A percentile compares a stretch with the other conserved stretches of the same genome.
These are phyloP conservation scores for Dioscorea zingiberensis DNA, from an alignment of 106 monocot species.

Conservation along the genomic window DNA sequence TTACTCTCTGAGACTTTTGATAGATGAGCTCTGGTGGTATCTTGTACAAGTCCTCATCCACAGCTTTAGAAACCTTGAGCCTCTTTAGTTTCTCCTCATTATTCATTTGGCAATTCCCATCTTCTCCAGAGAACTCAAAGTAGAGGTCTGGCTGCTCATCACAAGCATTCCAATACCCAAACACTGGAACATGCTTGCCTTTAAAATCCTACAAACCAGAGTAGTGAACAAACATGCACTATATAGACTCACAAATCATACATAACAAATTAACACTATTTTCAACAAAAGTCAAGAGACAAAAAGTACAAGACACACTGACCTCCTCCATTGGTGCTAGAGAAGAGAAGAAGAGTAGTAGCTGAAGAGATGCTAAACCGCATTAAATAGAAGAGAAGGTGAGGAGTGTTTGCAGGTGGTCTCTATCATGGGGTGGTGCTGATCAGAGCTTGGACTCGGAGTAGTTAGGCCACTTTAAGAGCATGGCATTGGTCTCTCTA, in stretches of 20 bases:
- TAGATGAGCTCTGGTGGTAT: constrained; percentile 35
- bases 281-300: neutral
- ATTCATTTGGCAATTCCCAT: neutral
- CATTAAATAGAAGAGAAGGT: too few species aligned
- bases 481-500: too few species aligned
- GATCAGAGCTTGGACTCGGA: too few species aligned
- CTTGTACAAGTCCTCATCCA: constrained; percentile 46
- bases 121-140: constrained; percentile 6
- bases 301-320: neutral
- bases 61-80: constrained; percentile 18
- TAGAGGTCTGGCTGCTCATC: constrained; percentile 1
- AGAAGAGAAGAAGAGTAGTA: too few species aligned
- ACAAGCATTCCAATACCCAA: constrained; percentile 3
- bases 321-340: neutral
- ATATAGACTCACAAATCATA: too few species aligned
- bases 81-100: neutral
- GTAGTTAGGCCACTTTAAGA: too few species aligned
- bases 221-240: neutral
- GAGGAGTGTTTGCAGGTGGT: too few species aligned
- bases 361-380: too few species aligned
- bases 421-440: too few species aligned
- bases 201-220: neutral
- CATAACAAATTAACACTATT: neutral
- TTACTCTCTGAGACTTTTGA: constrained; percentile 29
- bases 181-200: neutral